Evolutionary conservation across 495 filamentous ascomycete species (phyloP).

Genomic region (Neurospora cerealis): DNA sequence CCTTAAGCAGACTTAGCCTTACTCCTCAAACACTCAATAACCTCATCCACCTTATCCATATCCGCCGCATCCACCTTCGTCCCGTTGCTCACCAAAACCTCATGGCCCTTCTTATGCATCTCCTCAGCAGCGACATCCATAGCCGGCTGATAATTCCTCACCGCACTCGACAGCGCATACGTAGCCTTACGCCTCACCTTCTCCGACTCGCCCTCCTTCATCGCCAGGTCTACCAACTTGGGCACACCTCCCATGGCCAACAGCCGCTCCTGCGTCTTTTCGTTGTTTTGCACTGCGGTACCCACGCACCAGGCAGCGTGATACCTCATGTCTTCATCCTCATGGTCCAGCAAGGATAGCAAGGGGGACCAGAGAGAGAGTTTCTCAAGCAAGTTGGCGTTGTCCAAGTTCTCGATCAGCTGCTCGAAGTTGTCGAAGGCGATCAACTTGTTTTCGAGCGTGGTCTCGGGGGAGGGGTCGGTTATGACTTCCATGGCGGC

Average conservation of each 20-base stretch:
- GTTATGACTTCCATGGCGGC: constrained; percentile 65
- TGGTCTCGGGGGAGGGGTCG: constrained; percentile 45
- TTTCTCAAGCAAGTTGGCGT: constrained; percentile 80
- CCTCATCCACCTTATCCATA: constrained; percentile 71
- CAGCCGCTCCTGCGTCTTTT: constrained; percentile 66
- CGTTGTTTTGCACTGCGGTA: constrained; percentile 94
- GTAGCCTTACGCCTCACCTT: constrained; percentile 75
- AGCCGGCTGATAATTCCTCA: constrained; percentile 79
- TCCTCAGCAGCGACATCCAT: constrained; percentile 56
- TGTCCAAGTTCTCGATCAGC: constrained; percentile 83
- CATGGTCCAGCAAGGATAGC: constrained; percentile 52
- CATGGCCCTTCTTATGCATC: constrained; percentile 41
- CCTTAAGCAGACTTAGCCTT: constrained; percentile 21
- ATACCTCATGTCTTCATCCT: constrained; percentile 59
- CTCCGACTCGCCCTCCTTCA: constrained; percentile 43
- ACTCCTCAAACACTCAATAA: constrained; percentile 59
- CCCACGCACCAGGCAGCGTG: constrained; percentile 90
- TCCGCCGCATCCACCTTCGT: constrained; percentile 57
- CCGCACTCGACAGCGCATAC: constrained; percentile 61
- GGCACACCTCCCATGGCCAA: constrained; percentile 61
- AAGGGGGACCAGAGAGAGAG: constrained; percentile 75
- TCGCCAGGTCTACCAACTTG: constrained; percentile 53
- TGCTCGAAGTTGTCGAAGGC: constrained; percentile 97
- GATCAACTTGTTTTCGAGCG: constrained; percentile 66
- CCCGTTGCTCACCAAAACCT: constrained; percentile 11